Evolutionary conservation across 371 early-diverging fungal species (phyloP).

Genomic region (Dichotomocladium elegans): DNA sequence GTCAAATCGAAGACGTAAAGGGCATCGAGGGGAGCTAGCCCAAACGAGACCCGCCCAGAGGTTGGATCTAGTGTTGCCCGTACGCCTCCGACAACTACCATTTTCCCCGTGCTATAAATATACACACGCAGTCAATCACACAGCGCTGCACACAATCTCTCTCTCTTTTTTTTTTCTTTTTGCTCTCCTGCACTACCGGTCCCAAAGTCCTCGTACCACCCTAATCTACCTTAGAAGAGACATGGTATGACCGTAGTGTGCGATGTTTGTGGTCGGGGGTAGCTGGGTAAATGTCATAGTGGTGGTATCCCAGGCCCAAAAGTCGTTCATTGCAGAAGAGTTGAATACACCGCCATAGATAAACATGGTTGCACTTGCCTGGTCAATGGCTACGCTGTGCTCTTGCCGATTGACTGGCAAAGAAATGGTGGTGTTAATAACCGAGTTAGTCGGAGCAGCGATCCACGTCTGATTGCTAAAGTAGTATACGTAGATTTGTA

Average conservation of each 20-base stretch:
- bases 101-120: constrained; percentile 25
- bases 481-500: constrained; percentile 14
- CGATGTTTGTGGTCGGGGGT: constrained; percentile 5
- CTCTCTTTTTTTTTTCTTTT: constrained; percentile 10
- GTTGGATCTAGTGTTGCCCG: background rate
- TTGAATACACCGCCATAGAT: constrained; percentile 30
- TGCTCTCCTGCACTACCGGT: too few species aligned
- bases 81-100: constrained; percentile 43
- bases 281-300: constrained; percentile 16
- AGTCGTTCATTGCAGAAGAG: constrained; percentile 11
- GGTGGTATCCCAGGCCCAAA: constrained; percentile 22
- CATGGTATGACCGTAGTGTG: constrained; percentile 35
- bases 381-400: constrained; percentile 21
- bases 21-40: constrained; percentile 14
- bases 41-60: too few species aligned
- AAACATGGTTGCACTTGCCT: constrained; percentile 12
- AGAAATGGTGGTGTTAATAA: constrained; percentile 2
- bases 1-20: constrained; percentile 27
- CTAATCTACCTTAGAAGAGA: constrained; percentile 29
- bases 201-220: too few species aligned
- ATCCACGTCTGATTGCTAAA: constrained; percentile 15
- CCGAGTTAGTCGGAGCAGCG: background rate
- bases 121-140: too few species aligned
- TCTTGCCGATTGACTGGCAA: constrained; percentile 18
- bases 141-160: too few species aligned